These are phyloP conservation scores for Leishmania aethiopica DNA, from an alignment of 208 protist genomes.

Conservation along the genomic window DNA sequence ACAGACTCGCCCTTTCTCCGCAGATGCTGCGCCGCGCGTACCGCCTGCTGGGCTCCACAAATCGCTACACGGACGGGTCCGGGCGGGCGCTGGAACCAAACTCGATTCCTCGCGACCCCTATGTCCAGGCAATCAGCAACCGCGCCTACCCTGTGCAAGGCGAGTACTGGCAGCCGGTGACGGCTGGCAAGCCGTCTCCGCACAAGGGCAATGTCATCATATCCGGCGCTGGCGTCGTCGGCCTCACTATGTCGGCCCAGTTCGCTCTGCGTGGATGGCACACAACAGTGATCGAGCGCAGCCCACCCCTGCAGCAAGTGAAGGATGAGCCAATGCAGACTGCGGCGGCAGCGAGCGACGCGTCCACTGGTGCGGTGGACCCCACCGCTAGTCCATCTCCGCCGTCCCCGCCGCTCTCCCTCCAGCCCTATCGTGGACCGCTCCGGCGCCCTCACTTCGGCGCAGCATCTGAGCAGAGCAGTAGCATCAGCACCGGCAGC, in stretches of 20 bases:
- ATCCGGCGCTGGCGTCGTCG: constrained; percentile 86
- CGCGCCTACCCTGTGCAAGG: constrained; percentile 79
- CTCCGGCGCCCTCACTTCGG: constrained; percentile 31
- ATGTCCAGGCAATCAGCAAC: constrained; percentile 87
- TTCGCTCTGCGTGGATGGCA: constrained; percentile 88
- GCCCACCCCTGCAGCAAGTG: constrained; percentile 30
- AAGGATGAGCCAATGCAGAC: constrained; percentile 19
- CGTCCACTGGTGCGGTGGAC: neutral
- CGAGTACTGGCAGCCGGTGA: constrained; percentile 84
- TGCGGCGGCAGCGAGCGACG: neutral
- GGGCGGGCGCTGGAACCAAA: constrained; percentile 66
- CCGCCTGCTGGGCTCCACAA: constrained; percentile 64
- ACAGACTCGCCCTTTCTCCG: neutral
- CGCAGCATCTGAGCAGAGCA: neutral
- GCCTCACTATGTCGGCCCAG: constrained; percentile 60
- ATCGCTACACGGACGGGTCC: constrained; percentile 90
- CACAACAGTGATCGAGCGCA: constrained; percentile 80
- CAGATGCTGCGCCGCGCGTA: constrained; percentile 54
- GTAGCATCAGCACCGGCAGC: constrained; percentile 5
- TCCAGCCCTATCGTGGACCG: constrained; percentile 20
- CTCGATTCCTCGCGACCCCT: constrained; percentile 61
- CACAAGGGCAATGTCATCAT: constrained; percentile 90
- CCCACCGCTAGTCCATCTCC: neutral
- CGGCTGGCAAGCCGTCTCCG: constrained; percentile 57
- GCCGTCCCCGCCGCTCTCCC: neutral